Base-by-base conservation (phyloP, 139 green algal species). In the Volvox africanus region DNA sequence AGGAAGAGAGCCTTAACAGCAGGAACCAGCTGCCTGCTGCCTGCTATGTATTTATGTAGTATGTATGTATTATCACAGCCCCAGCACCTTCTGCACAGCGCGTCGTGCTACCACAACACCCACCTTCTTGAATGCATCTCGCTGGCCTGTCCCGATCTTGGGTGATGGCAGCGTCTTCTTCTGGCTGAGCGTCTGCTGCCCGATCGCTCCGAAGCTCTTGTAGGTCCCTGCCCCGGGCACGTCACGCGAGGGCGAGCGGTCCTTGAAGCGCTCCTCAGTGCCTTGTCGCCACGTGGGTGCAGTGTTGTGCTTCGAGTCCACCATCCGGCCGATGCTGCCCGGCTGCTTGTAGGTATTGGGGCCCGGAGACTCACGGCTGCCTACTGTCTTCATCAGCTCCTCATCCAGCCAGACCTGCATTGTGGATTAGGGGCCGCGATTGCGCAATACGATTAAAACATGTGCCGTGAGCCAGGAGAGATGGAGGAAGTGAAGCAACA, bases 351-450 rank as follows among this genome's bases (percentile, higher is more conserved):
- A 97, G 1, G 75, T 88, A 89, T 93, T 93, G 18, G 95, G 95
- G 0, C 92, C 92, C 14, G 95, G 93, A 5, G 94, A 94, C 30
- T 94, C 92, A 9, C 82, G 65, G 61, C 87, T 77, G 35, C 33
- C 73, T 17, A 92, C 93, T 0, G 93, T 94, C 86, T 97, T 97
- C 93, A 96, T 95, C 24, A 97, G 84, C 86, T 96, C 93, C 26
- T 93, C 85, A 69, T 97, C 95, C 33, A 97, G 65, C 86, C 93
- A 96, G 32, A 96, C 93, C 94, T 95, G 82, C 44, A 9, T 55
- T 55, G 44, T 55, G 44, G 44, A 55, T 55, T 55, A 55, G 5
- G 44, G 44, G 44, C 44, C 44, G 44, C 44, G 9, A 55, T 5
- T 55, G 9, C 44, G 44, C 44, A 55, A 14, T 55, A 55, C 9